Base-by-base conservation (phyloP, 257 asterid genomes). In the Rhazya stricta region DNA sequence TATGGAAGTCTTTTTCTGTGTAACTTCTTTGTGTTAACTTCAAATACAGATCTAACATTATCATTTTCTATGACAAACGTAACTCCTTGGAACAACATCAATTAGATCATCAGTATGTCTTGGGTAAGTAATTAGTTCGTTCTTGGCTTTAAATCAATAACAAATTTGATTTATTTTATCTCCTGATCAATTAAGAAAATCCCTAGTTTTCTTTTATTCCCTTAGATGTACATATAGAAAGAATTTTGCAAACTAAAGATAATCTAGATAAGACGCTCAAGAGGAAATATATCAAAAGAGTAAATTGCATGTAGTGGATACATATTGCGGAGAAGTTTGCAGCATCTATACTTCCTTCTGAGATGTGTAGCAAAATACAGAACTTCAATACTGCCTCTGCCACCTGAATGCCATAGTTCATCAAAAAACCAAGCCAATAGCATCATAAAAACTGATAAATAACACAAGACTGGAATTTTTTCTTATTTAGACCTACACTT, bases 301-400 rank as follows among this genome's bases (percentile, higher is more conserved):
- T 5, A n/a, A 54, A 79, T 34, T 70, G 77, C 79, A 84, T 29
- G 6, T 63, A 41, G 73, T 89, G 96, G 95, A 90, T 94, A 92
- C 99, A 94, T 83, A 92, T 83, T 29, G 97, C 97, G 8, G 98
- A 86, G 81, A 94, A 94, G 74, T 89, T 84, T 34, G 81, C 76
- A 21, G 97, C 96, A 83, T 94, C 97, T 25, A 85, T 57, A 83
- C 94, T 90, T 75, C 92, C 97, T 85, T 87, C 96, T 79, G 79
- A 69, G 79, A 92, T 83, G 84, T 92, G 96, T 42, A 94, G 77
- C 90, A 94, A 87, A 83, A 94, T 83, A 83, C 97, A 94, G 80
- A 88, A 92, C 86, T 90, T 92, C 27, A 90, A 74, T 72, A 90
- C 70, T 42, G 90, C 67, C 81, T 88, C 97, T 54, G 87, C 85